These are phyloP conservation scores for Wilcoxina mikolae DNA, from an alignment of 495 filamentous ascomycete genomes.

Conservation along the genomic window DNA sequence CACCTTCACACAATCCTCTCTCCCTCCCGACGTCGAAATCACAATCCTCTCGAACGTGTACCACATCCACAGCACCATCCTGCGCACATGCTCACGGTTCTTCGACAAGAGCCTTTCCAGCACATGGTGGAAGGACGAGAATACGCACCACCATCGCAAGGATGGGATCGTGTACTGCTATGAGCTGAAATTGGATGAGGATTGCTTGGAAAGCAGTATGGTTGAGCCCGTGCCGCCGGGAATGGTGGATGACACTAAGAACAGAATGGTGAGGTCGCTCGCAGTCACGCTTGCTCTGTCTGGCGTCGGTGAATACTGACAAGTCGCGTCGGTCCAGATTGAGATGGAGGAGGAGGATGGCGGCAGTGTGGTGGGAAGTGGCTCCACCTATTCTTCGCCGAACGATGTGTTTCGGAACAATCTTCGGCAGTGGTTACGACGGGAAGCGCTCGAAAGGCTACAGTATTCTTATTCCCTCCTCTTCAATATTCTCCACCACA, in stretches of 20 bases:
- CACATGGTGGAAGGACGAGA: not conserved
- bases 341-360: too few species aligned
- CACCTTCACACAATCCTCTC: not conserved
- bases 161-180: not conserved
- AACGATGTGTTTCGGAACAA: too few species aligned
- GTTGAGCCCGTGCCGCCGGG: not conserved
- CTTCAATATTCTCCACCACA: too few species aligned
- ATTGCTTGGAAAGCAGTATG: not conserved
- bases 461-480: too few species aligned
- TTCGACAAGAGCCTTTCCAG: not conserved
- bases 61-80: not conserved
- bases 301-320: too few species aligned
- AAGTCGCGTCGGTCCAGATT: too few species aligned
- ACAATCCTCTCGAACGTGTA: not conserved
- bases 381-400: too few species aligned
- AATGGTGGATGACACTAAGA: not conserved
- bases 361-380: too few species aligned
- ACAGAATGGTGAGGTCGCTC: not conserved
- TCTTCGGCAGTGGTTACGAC: too few species aligned
- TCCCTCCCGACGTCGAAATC: not conserved
- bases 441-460: too few species aligned
- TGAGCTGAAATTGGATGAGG: not conserved
- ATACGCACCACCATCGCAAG: not conserved
- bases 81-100: not conserved
- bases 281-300: too few species aligned